Evolutionary conservation across 2,329 filamentous ascomycete species (phyloP).

Genomic region (Rhynchosporium agropyri): DNA sequence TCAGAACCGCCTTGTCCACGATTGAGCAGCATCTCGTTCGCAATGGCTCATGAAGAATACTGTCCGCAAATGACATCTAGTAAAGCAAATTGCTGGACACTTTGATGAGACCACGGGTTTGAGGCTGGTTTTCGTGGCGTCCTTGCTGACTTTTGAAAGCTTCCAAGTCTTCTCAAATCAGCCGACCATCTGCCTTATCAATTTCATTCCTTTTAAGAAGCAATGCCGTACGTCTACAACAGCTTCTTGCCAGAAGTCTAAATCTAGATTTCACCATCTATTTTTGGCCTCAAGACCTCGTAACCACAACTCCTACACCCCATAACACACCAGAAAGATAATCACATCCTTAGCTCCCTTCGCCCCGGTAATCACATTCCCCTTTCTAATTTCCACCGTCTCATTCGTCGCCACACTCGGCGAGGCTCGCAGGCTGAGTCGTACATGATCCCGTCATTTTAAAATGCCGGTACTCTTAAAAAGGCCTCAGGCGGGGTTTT

Average conservation of each 20-base stretch:
- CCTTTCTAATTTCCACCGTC: slow-evolving; percentile 45
- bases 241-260: neutral
- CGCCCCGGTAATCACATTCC: slow-evolving; percentile 34
- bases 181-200: too few relatives aligned
- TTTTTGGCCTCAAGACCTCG: neutral
- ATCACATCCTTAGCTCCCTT: slow-evolving; percentile 16
- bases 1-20: too few relatives aligned
- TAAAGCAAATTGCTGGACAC: too few relatives aligned
- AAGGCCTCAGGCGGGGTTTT: slow-evolving; percentile 60
- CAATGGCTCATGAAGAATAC: too few relatives aligned
- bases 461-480: slow-evolving; percentile 57
- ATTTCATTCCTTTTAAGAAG: too few relatives aligned
- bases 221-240: neutral
- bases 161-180: too few relatives aligned
- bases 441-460: slow-evolving; percentile 53
- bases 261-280: neutral
- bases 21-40: too few relatives aligned
- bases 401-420: slow-evolving; percentile 38
- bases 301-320: slow-evolving; percentile 23
- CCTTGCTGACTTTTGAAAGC: too few relatives aligned
- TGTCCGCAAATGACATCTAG: too few relatives aligned
- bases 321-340: slow-evolving; percentile 24
- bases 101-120: too few relatives aligned
- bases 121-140: too few relatives aligned
- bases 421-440: slow-evolving; percentile 55